Evolutionary conservation across 352 stramenopile species (phyloP).

Genomic region (Phytophthora podocarpi): DNA sequence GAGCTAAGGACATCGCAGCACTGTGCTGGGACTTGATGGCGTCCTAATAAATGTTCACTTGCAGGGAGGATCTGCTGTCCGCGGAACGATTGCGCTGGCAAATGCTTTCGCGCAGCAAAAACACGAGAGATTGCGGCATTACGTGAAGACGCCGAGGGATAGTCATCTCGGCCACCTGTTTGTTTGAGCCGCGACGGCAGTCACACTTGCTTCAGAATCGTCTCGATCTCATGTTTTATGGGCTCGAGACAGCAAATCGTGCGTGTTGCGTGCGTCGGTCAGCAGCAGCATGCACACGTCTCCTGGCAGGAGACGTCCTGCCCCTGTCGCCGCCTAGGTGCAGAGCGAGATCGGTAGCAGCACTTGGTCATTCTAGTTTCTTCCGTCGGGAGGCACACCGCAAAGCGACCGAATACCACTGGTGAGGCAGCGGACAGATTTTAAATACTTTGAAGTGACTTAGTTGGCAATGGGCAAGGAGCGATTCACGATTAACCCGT

Average conservation of each 20-base stretch:
- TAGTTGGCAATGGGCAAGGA: constrained; percentile 29
- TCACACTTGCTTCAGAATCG: constrained; percentile 14
- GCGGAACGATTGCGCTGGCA: constrained; percentile 10
- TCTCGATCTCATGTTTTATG: constrained; percentile 22
- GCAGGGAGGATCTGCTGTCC: constrained; percentile 14
- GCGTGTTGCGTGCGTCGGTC: constrained; percentile 31
- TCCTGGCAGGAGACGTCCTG: no score
- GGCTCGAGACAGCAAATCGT: constrained; percentile 30
- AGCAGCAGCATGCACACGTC: no score
- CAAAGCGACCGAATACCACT: neutral
- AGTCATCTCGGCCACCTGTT: constrained; percentile 23
- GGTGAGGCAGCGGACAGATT: constrained; percentile 1
- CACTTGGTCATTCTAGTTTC: constrained; percentile 27
- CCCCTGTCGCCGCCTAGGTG: neutral
- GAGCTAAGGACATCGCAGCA: neutral
- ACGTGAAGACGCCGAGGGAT: constrained; percentile 30
- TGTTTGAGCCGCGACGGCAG: constrained; percentile 12
- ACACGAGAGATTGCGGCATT: constrained; percentile 29
- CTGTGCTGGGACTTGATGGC: neutral
- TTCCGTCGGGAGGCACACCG: constrained; percentile 6
- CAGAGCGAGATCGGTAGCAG: constrained; percentile 4
- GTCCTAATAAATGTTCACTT: no score
- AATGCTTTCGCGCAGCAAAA: constrained; percentile 28
- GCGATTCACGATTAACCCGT: constrained; percentile 43
- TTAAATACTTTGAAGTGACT: neutral